Evolutionary conservation across 495 filamentous ascomycete genomes (phyloP).

Genomic region (Neurospora sp.): DNA sequence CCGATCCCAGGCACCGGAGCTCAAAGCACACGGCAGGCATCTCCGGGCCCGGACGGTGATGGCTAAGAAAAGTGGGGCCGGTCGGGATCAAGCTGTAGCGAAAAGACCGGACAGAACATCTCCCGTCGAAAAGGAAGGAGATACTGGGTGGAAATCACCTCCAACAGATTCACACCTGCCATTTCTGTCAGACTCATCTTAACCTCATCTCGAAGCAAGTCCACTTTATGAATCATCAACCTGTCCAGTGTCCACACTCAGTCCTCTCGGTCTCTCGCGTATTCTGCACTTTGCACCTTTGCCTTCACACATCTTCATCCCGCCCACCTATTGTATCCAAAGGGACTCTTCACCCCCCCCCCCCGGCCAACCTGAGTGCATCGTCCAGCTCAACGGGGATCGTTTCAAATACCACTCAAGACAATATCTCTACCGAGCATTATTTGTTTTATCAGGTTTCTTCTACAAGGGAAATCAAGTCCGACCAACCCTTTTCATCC

Average conservation of each 20-base stretch:
- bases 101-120: not conserved
- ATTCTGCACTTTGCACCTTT: not conserved
- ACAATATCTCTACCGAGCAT: not conserved
- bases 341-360: not conserved
- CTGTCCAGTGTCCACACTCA: not conserved
- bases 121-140: not conserved
- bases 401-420: not conserved
- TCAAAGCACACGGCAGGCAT: not conserved
- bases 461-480: not conserved
- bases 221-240: not conserved
- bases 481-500: not conserved
- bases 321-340: not conserved
- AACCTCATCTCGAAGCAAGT: not conserved
- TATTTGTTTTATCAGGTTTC: not conserved
- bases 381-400: not conserved
- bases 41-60: not conserved
- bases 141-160: not conserved
- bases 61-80: not conserved
- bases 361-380: not conserved
- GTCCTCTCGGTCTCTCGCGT: not conserved
- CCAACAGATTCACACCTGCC: not conserved
- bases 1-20: not conserved
- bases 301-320: not conserved
- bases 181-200: not conserved
- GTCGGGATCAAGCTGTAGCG: not conserved